Conservation (phyloP, 495 filamentous ascomycete species). For the Lentithecium fluviatile region DNA sequence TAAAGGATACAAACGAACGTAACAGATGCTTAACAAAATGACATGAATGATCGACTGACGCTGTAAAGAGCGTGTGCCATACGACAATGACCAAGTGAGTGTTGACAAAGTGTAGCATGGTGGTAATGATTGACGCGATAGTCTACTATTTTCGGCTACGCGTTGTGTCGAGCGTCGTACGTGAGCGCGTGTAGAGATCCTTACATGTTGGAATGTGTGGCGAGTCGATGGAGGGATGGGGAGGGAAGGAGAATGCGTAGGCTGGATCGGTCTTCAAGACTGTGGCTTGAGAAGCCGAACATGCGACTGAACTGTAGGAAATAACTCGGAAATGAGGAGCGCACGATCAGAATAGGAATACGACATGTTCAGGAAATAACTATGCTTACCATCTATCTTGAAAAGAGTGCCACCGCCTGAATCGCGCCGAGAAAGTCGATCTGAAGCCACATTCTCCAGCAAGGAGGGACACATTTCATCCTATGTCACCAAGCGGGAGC, state of each 20-base stretch:
- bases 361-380: background rate
- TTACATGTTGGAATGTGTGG: constrained; percentile 12
- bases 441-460: too few relatives aligned
- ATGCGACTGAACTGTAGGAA: too few relatives aligned
- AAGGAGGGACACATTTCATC: too few relatives aligned
- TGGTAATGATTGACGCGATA: background rate
- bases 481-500: too few relatives aligned
- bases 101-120: background rate
- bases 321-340: too few relatives aligned
- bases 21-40: too few relatives aligned
- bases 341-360: background rate
- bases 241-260: background rate
- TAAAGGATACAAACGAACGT: too few relatives aligned
- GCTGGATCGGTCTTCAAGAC: background rate
- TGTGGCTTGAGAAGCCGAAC: too few relatives aligned
- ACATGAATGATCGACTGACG: too few relatives aligned
- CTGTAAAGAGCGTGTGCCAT: background rate
- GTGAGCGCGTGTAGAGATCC: background rate
- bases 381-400: too few relatives aligned
- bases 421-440: too few relatives aligned
- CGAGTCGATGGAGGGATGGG: background rate
- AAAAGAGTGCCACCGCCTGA: too few relatives aligned
- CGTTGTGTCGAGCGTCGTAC: background rate
- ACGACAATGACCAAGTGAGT: background rate
- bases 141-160: background rate